Base-by-base conservation (phyloP, 2,329 filamentous ascomycete genomes). In the Botrytis elliptica region DNA sequence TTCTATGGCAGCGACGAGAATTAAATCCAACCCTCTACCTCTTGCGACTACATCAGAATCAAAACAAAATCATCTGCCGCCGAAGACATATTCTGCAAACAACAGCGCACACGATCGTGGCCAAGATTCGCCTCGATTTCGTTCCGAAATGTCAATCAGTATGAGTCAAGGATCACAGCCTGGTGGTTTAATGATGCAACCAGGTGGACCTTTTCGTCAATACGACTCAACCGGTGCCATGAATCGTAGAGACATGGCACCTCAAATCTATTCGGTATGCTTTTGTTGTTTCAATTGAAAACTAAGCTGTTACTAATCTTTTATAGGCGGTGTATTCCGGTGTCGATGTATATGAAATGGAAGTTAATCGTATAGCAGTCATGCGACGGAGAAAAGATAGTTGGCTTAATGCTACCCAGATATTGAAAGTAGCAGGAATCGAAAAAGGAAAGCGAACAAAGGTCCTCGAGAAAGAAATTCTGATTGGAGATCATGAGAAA, bases 401-500 rank as follows among this genome's bases (percentile, higher is more conserved):
- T 77, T 98, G 95, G 93, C 87, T 99, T 77, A 99, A 99, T 84
- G 96, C 96, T 70, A 99, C 96, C 0, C 96, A 99, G 83, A 98
- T 99, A 77, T 89, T 99, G 77, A 99, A 99, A 81, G 95, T 98
- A 52, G 96, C 96, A 52, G 95, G 95, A 69, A 94, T 99, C 75
- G 95, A 98, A 81, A 99, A 99, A 84, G 96, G 95, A 75, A 97
- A 97, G 84, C 92, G 96, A 78, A 98, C 96, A 74, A 98, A 98
- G 83, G 97, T 98, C 12, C 87, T 99, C 70, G 96, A 99, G 82
- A 98, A 98, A 84, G 96, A 99, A 83, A 97, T 99, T 74, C 90
- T 97, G 76, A 96, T 93, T 0, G 96, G 96, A 80, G 93, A 97
- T 81, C 95, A 99, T 83, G 96, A 99, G 83, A 99, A 99, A 83